Percentiles rank a stretch among this genome's conserved stretches.
Conservation (phyloP, 768 basidiomycete species). For the Tulasnella sp. region DNA sequence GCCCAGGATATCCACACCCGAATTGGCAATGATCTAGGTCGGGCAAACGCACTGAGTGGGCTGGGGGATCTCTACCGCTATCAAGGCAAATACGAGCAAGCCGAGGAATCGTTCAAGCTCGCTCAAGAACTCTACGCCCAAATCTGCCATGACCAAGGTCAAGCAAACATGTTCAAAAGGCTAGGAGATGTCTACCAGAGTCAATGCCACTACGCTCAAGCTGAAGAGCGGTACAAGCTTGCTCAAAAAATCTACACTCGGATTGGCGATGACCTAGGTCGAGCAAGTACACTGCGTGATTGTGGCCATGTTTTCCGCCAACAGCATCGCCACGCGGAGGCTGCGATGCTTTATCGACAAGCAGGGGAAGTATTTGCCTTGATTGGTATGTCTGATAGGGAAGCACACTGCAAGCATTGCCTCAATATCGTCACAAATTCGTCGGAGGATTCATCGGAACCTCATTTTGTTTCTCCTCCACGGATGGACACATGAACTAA, state of each 20-base stretch:
- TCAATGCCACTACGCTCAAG: not conserved
- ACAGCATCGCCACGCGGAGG: not conserved
- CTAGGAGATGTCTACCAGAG: not conserved
- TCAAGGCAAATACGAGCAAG: not conserved
- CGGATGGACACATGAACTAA: too few species aligned
- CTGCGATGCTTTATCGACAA: not conserved
- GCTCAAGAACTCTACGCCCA: not conserved
- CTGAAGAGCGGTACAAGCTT: not conserved
- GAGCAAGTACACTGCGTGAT: not conserved
- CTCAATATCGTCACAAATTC: too few species aligned
- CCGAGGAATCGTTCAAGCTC: not conserved
- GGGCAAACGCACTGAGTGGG: not conserved
- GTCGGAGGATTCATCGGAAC: too few species aligned
- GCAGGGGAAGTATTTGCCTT: too few species aligned
- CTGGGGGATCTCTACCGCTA: not conserved
- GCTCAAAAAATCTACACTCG: not conserved
- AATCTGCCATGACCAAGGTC: not conserved
- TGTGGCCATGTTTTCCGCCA: not conserved
- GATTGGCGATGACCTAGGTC: not conserved
- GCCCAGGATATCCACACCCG: not conserved
- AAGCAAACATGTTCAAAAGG: not conserved
- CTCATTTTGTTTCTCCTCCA: too few species aligned
- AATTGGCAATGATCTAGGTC: not conserved
- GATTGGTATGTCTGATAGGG: too few species aligned
- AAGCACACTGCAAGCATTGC: too few species aligned